phyloP scores from a whole-genome alignment of 768 basidiomycete genomes.

The Boletus edulis region DNA sequence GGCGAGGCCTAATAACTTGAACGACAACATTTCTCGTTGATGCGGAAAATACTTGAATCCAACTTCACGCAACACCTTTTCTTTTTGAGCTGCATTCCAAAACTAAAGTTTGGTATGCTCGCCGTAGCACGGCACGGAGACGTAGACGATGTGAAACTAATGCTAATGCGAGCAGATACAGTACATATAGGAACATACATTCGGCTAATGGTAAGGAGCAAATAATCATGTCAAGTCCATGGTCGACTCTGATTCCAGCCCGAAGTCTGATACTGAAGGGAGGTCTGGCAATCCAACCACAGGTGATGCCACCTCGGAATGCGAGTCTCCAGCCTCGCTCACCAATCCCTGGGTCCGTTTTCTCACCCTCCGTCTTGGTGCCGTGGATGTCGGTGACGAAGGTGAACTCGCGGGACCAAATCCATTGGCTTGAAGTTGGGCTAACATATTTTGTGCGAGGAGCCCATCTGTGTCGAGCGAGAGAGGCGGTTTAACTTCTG shows the following conservation, averaged over 20 bases:
- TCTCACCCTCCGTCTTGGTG: conserved; percentile 28
- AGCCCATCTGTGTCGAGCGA: conserved; percentile 24
- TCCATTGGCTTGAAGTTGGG: conserved; percentile 67
- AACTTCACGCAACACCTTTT: neutral
- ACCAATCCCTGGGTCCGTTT: conserved; percentile 35
- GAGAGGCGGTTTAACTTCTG: conserved; percentile 31
- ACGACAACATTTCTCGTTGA: conserved; percentile 13
- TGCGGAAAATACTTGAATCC: neutral
- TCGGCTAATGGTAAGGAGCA: conserved; percentile 15
- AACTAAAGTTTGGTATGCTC: conserved; percentile 21
- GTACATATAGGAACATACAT: conserved; percentile 32
- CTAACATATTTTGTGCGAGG: conserved; percentile 73
- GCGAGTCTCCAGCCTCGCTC: conserved; percentile 32
- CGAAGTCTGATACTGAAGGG: conserved; percentile 28
- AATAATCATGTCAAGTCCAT: conserved; percentile 28
- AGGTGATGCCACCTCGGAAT: conserved; percentile 26
- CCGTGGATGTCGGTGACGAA: conserved; percentile 44
- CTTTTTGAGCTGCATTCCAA: conserved; percentile 14
- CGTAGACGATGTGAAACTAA: conserved; percentile 23
- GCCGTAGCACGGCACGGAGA: neutral
- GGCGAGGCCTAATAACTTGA: conserved; percentile 16
- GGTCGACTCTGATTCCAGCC: conserved; percentile 23
- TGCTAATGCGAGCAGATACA: conserved; percentile 31
- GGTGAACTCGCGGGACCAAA: conserved; percentile 47
- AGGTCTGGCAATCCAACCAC: conserved; percentile 23